Percentiles rank a stretch among this genome's conserved stretches.
Conservation (phyloP, 1,139 yeast species). For the Debaryomyces subglobosus region DNA sequence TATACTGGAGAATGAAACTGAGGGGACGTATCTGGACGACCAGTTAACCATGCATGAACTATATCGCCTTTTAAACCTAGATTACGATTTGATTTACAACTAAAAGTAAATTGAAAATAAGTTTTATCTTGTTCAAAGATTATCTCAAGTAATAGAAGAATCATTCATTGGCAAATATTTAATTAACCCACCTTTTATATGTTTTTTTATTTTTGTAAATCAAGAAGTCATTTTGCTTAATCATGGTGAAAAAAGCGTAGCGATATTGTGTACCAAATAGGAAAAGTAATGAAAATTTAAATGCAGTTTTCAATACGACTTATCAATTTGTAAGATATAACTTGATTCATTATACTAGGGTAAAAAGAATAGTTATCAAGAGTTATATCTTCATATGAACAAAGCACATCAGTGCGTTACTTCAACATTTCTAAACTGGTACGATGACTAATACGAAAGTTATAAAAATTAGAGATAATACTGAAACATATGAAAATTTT, state of each 20-base stretch:
- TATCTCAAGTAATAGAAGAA: not conserved
- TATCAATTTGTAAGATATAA: not conserved
- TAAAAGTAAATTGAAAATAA: not conserved
- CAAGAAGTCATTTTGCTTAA: not conserved
- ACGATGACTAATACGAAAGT: conserved; percentile 16
- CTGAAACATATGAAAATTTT: conserved; percentile 16
- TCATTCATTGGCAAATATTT: not conserved
- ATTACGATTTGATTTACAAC: conserved; percentile 19
- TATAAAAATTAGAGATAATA: conserved; percentile 6
- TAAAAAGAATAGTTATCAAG: not conserved
- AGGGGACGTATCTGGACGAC: conserved; percentile 8
- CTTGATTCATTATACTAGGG: not conserved
- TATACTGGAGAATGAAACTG: conserved; percentile 8
- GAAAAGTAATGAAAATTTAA: conserved; percentile 11
- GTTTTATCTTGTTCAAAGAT: not conserved
- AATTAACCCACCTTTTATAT: not conserved
- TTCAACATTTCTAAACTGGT: not conserved
- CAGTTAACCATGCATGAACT: conserved; percentile 20
- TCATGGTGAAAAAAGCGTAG: not conserved
- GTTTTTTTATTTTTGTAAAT: not conserved
- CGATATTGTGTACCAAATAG: conserved; percentile 9
- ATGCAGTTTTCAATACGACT: conserved; percentile 9
- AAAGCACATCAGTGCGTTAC: not conserved
- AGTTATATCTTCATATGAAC: not conserved
- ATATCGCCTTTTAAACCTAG: conserved; percentile 17